Conservation (phyloP, 495 filamentous ascomycete genomes). For the Daldinia loculata region DNA sequence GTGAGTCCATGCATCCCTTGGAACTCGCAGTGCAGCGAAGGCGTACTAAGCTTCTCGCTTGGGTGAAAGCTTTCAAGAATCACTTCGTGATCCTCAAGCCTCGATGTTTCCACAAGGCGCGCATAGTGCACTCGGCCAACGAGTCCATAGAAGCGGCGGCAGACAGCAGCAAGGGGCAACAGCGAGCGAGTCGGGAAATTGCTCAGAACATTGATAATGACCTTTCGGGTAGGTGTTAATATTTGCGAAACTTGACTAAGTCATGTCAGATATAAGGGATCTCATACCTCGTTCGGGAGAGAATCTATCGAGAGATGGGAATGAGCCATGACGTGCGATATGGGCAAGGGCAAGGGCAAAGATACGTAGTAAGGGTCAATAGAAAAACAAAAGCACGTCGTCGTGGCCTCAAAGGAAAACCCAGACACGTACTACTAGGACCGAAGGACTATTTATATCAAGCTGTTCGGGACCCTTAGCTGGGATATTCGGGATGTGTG, state of each 20-base stretch:
- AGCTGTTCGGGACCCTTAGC: conserved; percentile 10
- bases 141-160: conserved; percentile 71
- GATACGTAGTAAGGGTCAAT: conserved; percentile 40
- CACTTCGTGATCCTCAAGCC: conserved; percentile 67
- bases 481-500: conserved; percentile 13
- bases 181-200: conserved; percentile 67
- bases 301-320: conserved; percentile 46
- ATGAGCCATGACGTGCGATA: conserved; percentile 45
- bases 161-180: conserved; percentile 68
- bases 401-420: conserved; percentile 22
- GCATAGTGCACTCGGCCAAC: conserved; percentile 73
- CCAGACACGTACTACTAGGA: not conserved
- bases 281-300: conserved; percentile 56
- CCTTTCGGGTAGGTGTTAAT: conserved; percentile 54
- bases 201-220: conserved; percentile 71
- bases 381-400: conserved; percentile 42
- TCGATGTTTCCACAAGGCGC: conserved; percentile 66
- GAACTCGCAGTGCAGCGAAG: conserved; percentile 74
- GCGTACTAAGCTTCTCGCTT: conserved; percentile 70
- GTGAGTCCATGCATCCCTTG: conserved; percentile 64
- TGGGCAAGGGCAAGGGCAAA: conserved; percentile 43
- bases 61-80: conserved; percentile 84
- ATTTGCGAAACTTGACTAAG: conserved; percentile 4
- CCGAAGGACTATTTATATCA: conserved; percentile 33
- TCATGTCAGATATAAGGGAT: not conserved